Base-by-base conservation (phyloP, 2,329 filamentous ascomycete genomes). In the Penicillium sp. region DNA sequence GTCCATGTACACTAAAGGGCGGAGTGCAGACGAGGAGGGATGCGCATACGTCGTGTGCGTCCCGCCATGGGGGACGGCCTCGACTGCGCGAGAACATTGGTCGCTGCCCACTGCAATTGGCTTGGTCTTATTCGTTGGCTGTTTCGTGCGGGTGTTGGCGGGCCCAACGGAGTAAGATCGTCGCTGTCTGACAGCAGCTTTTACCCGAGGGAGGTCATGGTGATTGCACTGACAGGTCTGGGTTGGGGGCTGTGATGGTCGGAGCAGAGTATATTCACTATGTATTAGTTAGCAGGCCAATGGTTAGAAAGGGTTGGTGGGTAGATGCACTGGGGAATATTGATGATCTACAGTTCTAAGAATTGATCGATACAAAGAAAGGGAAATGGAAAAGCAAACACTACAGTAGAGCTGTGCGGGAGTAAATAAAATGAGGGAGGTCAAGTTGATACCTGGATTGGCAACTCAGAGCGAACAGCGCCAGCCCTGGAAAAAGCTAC, bases 371-470 rank as follows among this genome's bases (percentile, higher is more conserved):
- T n/a, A n/a, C n/a, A n/a, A n/a, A n/a, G n/a, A n/a, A n/a, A n/a
- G n/a, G n/a, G n/a, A n/a, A n/a, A n/a, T n/a, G n/a, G n/a, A n/a
- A n/a, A n/a, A n/a, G n/a, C n/a, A n/a, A n/a, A n/a, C n/a, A n/a
- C n/a, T n/a, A n/a, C n/a, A n/a, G n/a, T n/a, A n/a, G n/a, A n/a
- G n/a, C n/a, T n/a, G n/a, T n/a, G 24, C 10, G 10, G 24, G 10
- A 28, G 10, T 5, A 28, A 28, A 28, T 28, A 28, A 5, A 28
- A 28, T 28, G 24, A 28, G 24, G 24, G 31, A 16, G 31, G 28
- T 53, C 53, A 48, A 53, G 53, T 54, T 48, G 36, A 29, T 44
- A 19, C 55, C 50, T 33, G 31, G 31, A 53, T 55, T 55, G 44
- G 36, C 24, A 26, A 48, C n/a, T 3, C 46, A 49, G 34, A 31